These are phyloP conservation scores for Hypoxylon rubiginosum DNA, from an alignment of 2,329 filamentous ascomycete genomes.

Conservation along the genomic window DNA sequence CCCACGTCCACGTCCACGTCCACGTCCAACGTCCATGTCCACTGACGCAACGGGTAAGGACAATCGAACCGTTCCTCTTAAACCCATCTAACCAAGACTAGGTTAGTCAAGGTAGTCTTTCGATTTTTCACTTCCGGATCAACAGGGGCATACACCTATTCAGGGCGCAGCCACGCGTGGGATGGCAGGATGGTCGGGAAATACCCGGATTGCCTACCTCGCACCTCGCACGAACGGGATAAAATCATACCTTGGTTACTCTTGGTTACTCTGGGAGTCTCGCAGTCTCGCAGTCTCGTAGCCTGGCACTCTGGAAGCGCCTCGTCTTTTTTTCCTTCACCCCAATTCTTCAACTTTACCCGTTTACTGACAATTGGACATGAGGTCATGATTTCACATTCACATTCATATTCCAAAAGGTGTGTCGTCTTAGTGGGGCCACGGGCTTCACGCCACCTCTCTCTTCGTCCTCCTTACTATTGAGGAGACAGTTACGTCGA, in stretches of 20 bases:
- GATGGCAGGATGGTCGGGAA: conserved; percentile 45
- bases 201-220: conserved; percentile 42
- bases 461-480: conserved; percentile 35
- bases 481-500: conserved; percentile 40
- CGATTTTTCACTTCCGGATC: conserved; percentile 35
- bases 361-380: conserved; percentile 47
- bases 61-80: conserved; percentile 6
- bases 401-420: conserved; percentile 24
- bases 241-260: conserved; percentile 18
- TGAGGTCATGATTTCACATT: conserved; percentile 35
- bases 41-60: conserved; percentile 11
- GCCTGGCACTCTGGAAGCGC: neutral
- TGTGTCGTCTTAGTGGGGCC: conserved; percentile 22
- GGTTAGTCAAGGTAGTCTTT: neutral
- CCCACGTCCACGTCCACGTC: too few relatives aligned
- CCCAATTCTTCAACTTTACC: conserved; percentile 45
- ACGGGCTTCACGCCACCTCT: conserved; percentile 29
- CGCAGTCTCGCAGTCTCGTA: too few relatives aligned
- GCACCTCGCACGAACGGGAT: conserved; percentile 42
- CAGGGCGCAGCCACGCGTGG: conserved; percentile 38
- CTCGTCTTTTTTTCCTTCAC: conserved; percentile 14
- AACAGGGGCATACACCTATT: conserved; percentile 39
- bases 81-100: neutral
- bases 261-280: too few relatives aligned
- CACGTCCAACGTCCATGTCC: too few relatives aligned